Percentiles rank a stretch among this genome's conserved stretches.
These are phyloP conservation scores for Cercis canadensis DNA, from an alignment of 306 rosid species.

Conservation along the genomic window DNA sequence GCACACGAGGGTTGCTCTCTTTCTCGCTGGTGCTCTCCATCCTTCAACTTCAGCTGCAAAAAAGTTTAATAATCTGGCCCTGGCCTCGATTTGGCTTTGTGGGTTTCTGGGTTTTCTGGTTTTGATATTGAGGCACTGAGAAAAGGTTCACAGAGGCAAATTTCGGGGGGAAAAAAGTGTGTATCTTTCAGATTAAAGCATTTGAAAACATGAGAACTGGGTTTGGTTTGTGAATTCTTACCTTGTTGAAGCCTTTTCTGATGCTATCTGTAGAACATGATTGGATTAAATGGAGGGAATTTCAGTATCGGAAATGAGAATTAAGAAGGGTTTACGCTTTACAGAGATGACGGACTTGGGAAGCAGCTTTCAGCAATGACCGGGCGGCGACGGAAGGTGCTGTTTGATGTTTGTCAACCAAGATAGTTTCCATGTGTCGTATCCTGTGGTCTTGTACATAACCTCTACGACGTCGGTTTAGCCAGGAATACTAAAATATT, in stretches of 20 bases:
- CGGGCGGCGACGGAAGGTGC: constrained; percentile 34
- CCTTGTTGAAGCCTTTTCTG: constrained; percentile 31
- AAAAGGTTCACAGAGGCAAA: too few relatives aligned
- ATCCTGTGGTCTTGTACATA: not conserved
- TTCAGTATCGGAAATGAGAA: not conserved
- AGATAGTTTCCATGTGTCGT: not conserved
- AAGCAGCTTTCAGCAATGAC: constrained; percentile 13
- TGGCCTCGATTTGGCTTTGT: constrained; percentile 24
- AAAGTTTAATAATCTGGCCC: constrained; percentile 20
- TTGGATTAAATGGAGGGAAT: constrained; percentile 21
- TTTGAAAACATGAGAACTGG: not conserved
- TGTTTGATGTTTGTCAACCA: not conserved
- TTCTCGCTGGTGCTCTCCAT: constrained; percentile 68
- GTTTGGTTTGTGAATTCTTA: constrained; percentile 27
- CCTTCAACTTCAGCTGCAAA: constrained; percentile 33
- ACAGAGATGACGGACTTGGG: not conserved
- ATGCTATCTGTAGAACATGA: constrained; percentile 34
- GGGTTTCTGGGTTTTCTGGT: constrained; percentile 19
- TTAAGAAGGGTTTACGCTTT: constrained; percentile 25
- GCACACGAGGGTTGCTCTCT: constrained; percentile 51
- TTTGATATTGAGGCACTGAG: not conserved
- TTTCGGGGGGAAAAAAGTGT: not conserved
- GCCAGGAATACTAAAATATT: too few relatives aligned
- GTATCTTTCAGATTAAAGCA: constrained; percentile 4
- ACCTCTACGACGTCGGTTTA: not conserved